Evolutionary conservation across 352 stramenopile genomes (phyloP).

Genomic region (Phytophthora tubulina): DNA sequence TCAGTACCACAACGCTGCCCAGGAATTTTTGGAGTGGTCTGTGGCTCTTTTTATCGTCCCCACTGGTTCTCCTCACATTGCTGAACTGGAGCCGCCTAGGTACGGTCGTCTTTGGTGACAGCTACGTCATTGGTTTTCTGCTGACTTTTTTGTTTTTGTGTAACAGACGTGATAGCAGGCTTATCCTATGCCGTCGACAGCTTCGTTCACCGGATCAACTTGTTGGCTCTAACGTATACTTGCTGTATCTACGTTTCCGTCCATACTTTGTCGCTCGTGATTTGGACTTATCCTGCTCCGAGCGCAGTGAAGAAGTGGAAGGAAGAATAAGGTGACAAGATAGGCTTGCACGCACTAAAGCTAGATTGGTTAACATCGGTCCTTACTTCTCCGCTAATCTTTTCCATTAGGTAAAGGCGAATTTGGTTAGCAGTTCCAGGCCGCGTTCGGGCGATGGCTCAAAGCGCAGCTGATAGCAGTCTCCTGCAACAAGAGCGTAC

Average conservation of each 20-base stretch:
- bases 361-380: conserved; percentile 6
- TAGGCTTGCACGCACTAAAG: not conserved
- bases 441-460: conserved; percentile 56
- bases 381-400: not conserved
- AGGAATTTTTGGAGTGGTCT: conserved; percentile 46
- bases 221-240: conserved; percentile 72
- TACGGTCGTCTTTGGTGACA: conserved; percentile 14
- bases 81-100: conserved; percentile 37
- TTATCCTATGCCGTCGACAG: conserved; percentile 55
- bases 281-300: conserved; percentile 49
- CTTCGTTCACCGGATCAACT: conserved; percentile 61
- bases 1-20: conserved; percentile 17
- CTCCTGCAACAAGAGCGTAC: conserved; percentile 62
- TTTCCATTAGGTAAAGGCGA: conserved; percentile 39
- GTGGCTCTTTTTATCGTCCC: conserved; percentile 71
- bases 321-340: conserved; percentile 36
- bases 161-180: conserved; percentile 32
- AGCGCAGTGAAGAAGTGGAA: conserved; percentile 28
- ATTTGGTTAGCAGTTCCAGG: conserved; percentile 59
- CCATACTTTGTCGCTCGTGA: conserved; percentile 67
- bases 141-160: conserved; percentile 13
- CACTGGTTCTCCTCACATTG: conserved; percentile 47
- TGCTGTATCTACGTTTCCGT: conserved; percentile 76
- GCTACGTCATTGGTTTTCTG: not conserved
- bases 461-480: conserved; percentile 72